Evolutionary conservation across 306 rosid species (phyloP).

Genomic region (Cucumis melo): DNA sequence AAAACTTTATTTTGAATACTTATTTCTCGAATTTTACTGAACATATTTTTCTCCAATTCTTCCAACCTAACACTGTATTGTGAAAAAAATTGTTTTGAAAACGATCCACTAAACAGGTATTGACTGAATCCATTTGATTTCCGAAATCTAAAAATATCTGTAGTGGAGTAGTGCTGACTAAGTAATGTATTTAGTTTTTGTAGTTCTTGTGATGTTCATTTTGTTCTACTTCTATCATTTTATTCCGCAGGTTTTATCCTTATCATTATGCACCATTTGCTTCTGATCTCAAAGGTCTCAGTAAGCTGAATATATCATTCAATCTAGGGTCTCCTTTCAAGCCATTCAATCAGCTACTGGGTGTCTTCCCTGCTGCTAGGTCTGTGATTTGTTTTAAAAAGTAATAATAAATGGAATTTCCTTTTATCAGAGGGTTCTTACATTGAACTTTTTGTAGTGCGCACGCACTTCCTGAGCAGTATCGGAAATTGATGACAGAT

Average conservation of each 20-base stretch:
- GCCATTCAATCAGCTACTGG: constrained; percentile 95
- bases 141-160: too few relatives aligned
- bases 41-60: neutral
- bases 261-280: constrained; percentile 99
- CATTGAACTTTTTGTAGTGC: constrained; percentile 38
- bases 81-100: too few relatives aligned
- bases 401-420: neutral
- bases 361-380: constrained; percentile 99
- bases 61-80: neutral
- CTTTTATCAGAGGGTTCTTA: neutral
- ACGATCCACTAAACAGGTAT: neutral
- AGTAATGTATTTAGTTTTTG: neutral
- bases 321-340: constrained; percentile 73
- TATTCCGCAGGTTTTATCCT: constrained; percentile 76
- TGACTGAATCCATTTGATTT: neutral
- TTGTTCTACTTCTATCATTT: neutral
- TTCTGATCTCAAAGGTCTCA: constrained; percentile 80
- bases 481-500: constrained; percentile 78
- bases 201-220: neutral
- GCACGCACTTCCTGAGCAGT: constrained; percentile 85
- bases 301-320: constrained; percentile 50
- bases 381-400: constrained; percentile 10
- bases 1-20: neutral
- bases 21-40: neutral
- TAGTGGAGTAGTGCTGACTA: too few relatives aligned